Evolutionary conservation across 2,329 filamentous ascomycete genomes (phyloP), one percentile per base, ranked within the genome.

Genomic region (Leptographium flavum): DNA sequence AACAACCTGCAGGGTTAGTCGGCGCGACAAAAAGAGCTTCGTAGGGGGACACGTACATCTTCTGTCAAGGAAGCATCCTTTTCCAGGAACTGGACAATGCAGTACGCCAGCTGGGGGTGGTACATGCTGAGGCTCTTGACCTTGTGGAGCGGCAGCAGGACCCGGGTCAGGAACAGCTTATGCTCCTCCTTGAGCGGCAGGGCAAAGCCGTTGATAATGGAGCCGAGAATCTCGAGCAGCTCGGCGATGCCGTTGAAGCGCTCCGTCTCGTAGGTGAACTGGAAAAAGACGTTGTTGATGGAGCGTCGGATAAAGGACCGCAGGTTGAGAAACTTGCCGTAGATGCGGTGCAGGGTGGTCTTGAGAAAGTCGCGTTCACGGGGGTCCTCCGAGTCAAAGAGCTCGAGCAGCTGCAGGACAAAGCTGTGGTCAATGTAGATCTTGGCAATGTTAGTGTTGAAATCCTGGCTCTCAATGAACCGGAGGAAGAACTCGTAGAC

Each of bases 281-380:
- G 92, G 74, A 98, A 98, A 69, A 98, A 98, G 56, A 98, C 92
- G 58, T 98, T 96, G 76, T 98, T 98, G 74, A 98, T 98, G 46
- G 92, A 98, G 56, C 92, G 80, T 59, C 92, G 78, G 59, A 98
- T 98, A 63, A 94, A 98, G 27, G 92, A 96, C 49, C 92, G 82
- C 51, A 98, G 73, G 62, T 98, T 98, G 56, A 98, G 74, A 66
- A 98, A 98, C 68, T 98, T 98, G 58, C 92, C 92, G 60, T 98
- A 98, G 60, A 98, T 98, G 50, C 92, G 80, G 65, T 98, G 92
- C 45, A 98, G 72, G 0, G 92, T 98, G 0, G 92, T 98, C 72
- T 98, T 98, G 53, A 98, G 70, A 62, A 98, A 98, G 62, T 98
- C 92, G 52, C 92, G 79, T 66, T 98, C 92, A 50, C 92, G 76